Base-by-base conservation (phyloP, 176 grass and related monocot genomes). In the Tillandsia fasciculata region DNA sequence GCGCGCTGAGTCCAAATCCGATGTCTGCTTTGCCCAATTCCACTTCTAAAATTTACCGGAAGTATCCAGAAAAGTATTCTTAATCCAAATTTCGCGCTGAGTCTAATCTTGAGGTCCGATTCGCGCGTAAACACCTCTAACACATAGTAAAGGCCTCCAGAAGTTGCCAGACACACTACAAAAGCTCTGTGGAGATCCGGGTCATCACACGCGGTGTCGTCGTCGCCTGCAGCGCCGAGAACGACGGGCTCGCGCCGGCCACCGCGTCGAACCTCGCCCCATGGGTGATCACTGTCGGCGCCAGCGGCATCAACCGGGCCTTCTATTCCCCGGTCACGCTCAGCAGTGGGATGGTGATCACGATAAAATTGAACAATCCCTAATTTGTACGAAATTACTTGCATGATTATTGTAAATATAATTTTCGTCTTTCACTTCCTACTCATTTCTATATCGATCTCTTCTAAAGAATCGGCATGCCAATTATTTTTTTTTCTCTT, bases 281-380 rank as follows among this genome's bases (percentile, higher is more conserved):
- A 8, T 97, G 94, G 94, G 75, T 87, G 26, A 86, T 97, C 56
- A 97, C 93, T 0, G 93, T 97, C 20, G 89, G 57, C 11, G 89
- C 93, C 12, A 97, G 93, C 80, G 92, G 93, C 83, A 90, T 97
- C 67, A 89, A 97, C 78, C 93, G 93, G 14, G 66, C 82, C 17
- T 97, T 97, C 80, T 10, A 73, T 65, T 77, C 86, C 8, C 68
- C 75, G 1, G 79, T 97, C 42, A 81, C 26, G 77, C 89, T 97
- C 18, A 86, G 86, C 0, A 81, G 87, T 15, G 83, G 77, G 12
- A 70, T 49, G 11, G 56, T 56, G 59, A 63, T 90, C 56, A 92
- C 57, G 86, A 89, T 96, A 85, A 24, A 24, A 24, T 24, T 1
- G 23, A 24, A 24, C 23, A 24, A 0, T 24, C 23, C 1, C 0